Evolutionary conservation across 257 asterid genomes (phyloP), one percentile per base, ranked within the genome.

Genomic region (Capsicum chinense): DNA sequence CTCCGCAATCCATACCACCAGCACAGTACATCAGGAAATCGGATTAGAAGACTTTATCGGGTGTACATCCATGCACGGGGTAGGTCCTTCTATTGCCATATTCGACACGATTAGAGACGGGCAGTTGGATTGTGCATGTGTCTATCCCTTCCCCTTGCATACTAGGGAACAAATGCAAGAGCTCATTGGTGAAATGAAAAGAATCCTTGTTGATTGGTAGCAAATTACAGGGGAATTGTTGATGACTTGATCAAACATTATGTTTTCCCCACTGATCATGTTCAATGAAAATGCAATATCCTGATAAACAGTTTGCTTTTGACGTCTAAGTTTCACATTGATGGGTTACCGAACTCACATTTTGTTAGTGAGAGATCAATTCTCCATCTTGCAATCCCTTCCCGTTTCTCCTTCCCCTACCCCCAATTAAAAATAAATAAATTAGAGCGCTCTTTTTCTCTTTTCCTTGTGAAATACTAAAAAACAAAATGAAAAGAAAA

Each of bases 61-160:
- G 0, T 94, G 98, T 37, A 92, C 93, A 50, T 93, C 98, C 0
- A 92, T 90, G 54, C 98, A 94, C 35, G 98, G 99, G 1, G 90
- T 97, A 9, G 98, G 99, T 81, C 98, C 99, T 0, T 95, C 98
- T 0, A 37, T 97, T 2, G 98, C 96, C 1, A 85, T 93, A 69
- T 95, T 69, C 54, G 78, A 94, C 85, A 89, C 97, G 0, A 87
- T 95, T 6, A 87, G 93, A 59, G 90, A 90, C 4, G 97, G 92
- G 85, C 85, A 86, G 79, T 67, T 97, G 88, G 98, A 95, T 37
- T 94, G 96, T 26, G 93, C 93, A 0, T 94, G 94, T 39, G 98
- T 96, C 3, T 96, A 84, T 85, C 99, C 99, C 0, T 92, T 87
- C 83, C 98, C 98, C 0, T 84, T 96, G 91, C 98, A 94, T 67